Evolutionary conservation across 805 yeast species (phyloP), one percentile per base, ranked within the genome.

Genomic region (Starmerella tilneyi): DNA sequence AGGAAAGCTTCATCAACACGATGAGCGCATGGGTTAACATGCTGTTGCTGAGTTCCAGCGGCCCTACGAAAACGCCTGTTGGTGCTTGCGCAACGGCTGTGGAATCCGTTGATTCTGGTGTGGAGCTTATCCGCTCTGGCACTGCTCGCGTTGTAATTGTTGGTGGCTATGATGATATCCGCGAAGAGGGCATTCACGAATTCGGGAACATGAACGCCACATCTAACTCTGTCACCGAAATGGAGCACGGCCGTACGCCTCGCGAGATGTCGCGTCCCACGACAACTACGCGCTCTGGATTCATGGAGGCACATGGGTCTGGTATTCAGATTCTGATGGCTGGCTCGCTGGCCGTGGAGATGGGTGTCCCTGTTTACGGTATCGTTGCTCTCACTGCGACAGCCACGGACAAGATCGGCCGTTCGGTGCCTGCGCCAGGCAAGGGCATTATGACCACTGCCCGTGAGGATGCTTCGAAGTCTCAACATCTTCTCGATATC

Each of bases 11-110:
- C 71, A 88, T 94, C 72, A 92, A 92, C 74, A 92, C 97, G 43
- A 89, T 92, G 96, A 75, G 95, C 52, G 98, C 99, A 51, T 92
- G 99, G 99, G 96, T 92, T 57, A 92, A 92, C 63, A 92, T 92
- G 99, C 75, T 92, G 73, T 72, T 94, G 63, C 73, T 92, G 51
- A 89, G 97, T 15, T 82, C 97, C 5, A 85, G 96, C 48, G 99
- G 99, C 69, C 99, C 99, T 50, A 86, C 88, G 67, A 88, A 88
- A 75, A 94, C 99, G 23, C 97, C 99, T 43, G 98, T 92, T 46
- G 99, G 94, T 71, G 99, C 99, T 32, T 92, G 99, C 75, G 99
- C 99, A 42, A 92, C 99, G 55, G 92, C 98, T 46, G 82, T 92
- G 50, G 98, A 92, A 72, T 92, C 98, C 52, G 83, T 92, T 55